Conservation (phyloP, 2,329 filamentous ascomycete species). For the Sporothrix pallida region DNA sequence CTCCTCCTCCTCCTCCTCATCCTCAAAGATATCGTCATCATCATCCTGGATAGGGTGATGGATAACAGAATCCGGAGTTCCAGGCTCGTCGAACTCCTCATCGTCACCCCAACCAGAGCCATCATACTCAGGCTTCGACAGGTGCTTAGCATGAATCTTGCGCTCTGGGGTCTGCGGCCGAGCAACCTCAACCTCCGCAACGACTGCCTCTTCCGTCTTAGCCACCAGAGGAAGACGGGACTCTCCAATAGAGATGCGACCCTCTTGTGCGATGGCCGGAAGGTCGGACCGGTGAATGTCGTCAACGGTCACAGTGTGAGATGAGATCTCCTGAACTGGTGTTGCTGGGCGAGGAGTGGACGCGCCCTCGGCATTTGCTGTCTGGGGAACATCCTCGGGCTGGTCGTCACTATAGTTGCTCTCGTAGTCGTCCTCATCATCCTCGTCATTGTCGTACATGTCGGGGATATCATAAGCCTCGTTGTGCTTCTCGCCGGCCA, state of each 20-base stretch:
- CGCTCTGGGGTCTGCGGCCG: conserved; percentile 58
- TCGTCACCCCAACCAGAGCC: conserved; percentile 66
- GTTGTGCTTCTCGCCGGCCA: conserved; percentile 58
- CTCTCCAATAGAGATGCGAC: conserved; percentile 35
- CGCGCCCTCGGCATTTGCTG: conserved; percentile 53
- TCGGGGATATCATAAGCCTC: conserved; percentile 48
- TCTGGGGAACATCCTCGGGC: conserved; percentile 41
- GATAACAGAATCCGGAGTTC: conserved; percentile 89
- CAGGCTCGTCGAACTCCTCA: conserved; percentile 64
- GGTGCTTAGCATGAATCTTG: conserved; percentile 52
- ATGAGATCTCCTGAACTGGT: conserved; percentile 44
- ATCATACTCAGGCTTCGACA: conserved; percentile 68
- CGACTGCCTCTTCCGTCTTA: conserved; percentile 44
- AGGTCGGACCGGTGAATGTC: conserved; percentile 35
- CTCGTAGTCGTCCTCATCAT: conserved; percentile 55
- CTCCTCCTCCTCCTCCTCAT: conserved; percentile 18
- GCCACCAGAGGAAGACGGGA: conserved; percentile 28
- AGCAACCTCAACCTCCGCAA: conserved; percentile 36
- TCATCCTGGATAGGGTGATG: conserved; percentile 66
- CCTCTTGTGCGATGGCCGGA: conserved; percentile 37
- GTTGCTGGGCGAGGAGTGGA: conserved; percentile 58
- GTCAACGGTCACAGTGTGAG: conserved; percentile 34
- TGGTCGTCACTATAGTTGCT: conserved; percentile 62
- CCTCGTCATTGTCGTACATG: conserved; percentile 50
- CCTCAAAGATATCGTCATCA: conserved; percentile 33